Percentiles rank a stretch among this genome's conserved stretches.
phyloP scores from a whole-genome alignment of 2,329 filamentous ascomycete species.

The Penicillium occitanis region DNA sequence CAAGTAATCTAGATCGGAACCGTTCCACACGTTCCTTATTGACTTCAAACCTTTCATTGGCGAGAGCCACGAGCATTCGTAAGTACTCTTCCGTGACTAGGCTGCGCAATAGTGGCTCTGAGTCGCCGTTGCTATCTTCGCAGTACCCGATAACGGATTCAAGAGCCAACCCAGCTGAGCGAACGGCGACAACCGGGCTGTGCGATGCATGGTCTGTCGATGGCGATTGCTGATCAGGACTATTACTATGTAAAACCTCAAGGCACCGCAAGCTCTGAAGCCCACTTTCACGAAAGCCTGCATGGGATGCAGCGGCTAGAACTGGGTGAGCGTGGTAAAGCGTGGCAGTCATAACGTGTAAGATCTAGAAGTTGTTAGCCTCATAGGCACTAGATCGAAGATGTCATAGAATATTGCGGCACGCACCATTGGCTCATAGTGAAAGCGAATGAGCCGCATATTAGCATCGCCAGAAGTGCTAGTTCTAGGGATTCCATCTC shows the following conservation, averaged over 20 bases:
- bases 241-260: conserved; percentile 27
- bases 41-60: conserved; percentile 60
- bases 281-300: conserved; percentile 88
- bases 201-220: conserved; percentile 31
- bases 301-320: conserved; percentile 71
- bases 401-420: not conserved
- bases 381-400: not conserved
- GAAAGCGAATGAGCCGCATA: conserved; percentile 68
- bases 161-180: conserved; percentile 77
- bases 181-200: conserved; percentile 78
- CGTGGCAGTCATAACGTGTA: conserved; percentile 81
- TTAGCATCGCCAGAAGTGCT: conserved; percentile 37
- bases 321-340: conserved; percentile 71
- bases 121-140: conserved; percentile 28
- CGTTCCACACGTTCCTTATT: conserved; percentile 44
- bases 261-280: conserved; percentile 62
- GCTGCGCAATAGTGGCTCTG: conserved; percentile 44
- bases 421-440: conserved; percentile 91
- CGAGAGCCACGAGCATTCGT: conserved; percentile 63
- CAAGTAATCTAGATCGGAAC: conserved; percentile 35
- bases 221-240: conserved; percentile 24
- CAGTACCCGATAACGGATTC: conserved; percentile 73
- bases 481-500: conserved; percentile 33
- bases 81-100: conserved; percentile 69
- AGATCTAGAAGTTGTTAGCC: conserved; percentile 60